Percentiles rank a stretch among this genome's conserved stretches.
phyloP scores from a whole-genome alignment of 2,329 filamentous ascomycete genomes.

The Aspergillus ibericus region DNA sequence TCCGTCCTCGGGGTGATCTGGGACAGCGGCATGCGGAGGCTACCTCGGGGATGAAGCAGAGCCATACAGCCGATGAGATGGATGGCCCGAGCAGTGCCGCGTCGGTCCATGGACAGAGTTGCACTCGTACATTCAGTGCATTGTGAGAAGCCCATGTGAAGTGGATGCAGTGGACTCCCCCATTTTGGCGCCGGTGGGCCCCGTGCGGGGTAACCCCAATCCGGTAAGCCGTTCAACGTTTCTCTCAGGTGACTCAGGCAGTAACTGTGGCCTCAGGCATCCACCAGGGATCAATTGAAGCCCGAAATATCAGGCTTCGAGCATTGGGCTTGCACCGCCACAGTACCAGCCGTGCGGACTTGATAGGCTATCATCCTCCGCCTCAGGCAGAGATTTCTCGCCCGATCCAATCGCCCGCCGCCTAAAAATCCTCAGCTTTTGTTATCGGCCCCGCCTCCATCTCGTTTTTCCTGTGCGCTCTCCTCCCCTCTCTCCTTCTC shows the following conservation, averaged over 20 bases:
- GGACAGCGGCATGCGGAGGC: neutral
- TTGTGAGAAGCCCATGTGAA: neutral
- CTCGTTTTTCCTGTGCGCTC: conserved; percentile 5
- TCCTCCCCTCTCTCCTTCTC: conserved; percentile 4
- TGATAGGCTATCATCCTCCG: conserved; percentile 4
- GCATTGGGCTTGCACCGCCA: neutral
- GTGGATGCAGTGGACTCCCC: neutral
- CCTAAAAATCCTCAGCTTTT: conserved; percentile 7
- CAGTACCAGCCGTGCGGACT: neutral
- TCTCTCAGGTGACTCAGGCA: too few relatives aligned
- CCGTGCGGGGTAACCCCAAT: conserved; percentile 23
- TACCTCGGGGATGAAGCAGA: neutral
- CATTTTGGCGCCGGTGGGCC: neutral
- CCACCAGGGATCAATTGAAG: neutral
- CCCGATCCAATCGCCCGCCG: conserved; percentile 2
- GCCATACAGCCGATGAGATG: neutral
- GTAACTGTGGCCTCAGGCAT: neutral
- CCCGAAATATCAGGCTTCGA: conserved; percentile 8
- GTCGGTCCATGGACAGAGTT: neutral
- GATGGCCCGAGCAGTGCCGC: neutral
- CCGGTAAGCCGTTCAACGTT: conserved; percentile 3
- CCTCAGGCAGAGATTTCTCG: conserved; percentile 23
- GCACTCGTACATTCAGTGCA: too few relatives aligned
- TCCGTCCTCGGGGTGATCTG: neutral
- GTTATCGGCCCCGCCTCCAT: conserved; percentile 9